Conservation (phyloP, 345 rosid genomes). For the Ceriops decandra region DNA sequence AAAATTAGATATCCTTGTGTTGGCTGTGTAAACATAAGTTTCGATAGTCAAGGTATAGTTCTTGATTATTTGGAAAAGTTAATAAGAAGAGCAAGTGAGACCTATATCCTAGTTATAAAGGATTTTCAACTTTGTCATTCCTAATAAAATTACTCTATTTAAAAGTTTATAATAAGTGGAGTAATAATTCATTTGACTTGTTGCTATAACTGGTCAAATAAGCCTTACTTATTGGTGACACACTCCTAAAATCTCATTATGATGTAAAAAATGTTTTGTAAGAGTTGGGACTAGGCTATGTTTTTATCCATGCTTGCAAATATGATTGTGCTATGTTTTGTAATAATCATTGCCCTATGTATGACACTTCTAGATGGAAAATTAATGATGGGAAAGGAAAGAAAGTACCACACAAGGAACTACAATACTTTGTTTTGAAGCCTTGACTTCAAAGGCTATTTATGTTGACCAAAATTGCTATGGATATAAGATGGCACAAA, state of each 20-base stretch:
- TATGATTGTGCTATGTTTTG: neutral
- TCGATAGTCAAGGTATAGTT: neutral
- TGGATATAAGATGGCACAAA: neutral
- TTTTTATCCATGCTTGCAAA: neutral
- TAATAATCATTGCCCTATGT: neutral
- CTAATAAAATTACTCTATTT: neutral
- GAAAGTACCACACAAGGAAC: neutral
- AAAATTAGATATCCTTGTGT: neutral
- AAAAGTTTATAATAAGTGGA: slow-evolving; percentile 1
- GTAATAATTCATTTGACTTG: neutral
- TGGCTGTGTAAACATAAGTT: neutral
- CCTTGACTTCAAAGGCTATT: neutral
- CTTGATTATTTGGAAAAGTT: neutral
- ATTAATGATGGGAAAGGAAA: slow-evolving; percentile 1
- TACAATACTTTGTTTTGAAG: neutral
- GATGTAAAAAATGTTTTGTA: neutral
- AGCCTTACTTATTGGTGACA: neutral
- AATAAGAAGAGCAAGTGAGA: neutral
- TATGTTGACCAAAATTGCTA: neutral
- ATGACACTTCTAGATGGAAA: neutral
- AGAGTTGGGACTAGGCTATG: neutral
- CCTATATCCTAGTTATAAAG: neutral
- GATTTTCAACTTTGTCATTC: neutral
- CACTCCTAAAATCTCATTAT: neutral
- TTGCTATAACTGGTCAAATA: no score